Conservation (phyloP, 768 basidiomycete species). For the Coprinopsis cinerea region DNA sequence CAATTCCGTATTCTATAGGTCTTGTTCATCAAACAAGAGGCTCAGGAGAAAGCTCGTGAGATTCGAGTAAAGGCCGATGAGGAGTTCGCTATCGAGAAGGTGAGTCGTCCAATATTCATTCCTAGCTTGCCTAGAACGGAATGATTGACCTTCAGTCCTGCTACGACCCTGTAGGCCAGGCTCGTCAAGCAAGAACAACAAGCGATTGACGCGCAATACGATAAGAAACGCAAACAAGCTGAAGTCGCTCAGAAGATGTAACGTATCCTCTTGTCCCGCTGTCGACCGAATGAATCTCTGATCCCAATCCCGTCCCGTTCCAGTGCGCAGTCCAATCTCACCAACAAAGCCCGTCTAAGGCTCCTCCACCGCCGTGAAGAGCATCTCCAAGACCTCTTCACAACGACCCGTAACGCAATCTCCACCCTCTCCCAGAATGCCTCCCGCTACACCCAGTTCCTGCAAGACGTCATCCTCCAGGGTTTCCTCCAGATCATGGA, state of each 20-base stretch:
- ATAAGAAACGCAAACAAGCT: constrained; percentile 93
- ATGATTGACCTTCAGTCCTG: no score
- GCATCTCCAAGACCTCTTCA: constrained; percentile 84
- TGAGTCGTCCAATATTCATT: constrained; percentile 16
- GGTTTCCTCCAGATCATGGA: constrained; percentile 82
- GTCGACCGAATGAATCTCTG: background rate
- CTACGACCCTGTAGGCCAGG: constrained; percentile 60
- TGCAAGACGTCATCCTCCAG: constrained; percentile 82
- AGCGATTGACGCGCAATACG: constrained; percentile 89
- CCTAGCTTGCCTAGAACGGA: background rate
- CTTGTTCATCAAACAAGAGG: constrained; percentile 98
- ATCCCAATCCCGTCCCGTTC: constrained; percentile 2
- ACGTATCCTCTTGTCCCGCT: constrained; percentile 20
- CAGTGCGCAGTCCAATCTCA: constrained; percentile 92
- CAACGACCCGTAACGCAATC: constrained; percentile 58
- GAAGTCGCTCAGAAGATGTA: constrained; percentile 97
- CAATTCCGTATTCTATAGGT: constrained; percentile 46
- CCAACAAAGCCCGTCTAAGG: constrained; percentile 91
- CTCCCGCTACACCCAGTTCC: constrained; percentile 71
- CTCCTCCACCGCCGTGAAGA: constrained; percentile 90
- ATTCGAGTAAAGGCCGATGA: constrained; percentile 97
- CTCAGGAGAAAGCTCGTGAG: constrained; percentile 94
- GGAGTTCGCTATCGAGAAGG: constrained; percentile 99
- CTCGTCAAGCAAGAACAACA: constrained; percentile 95
- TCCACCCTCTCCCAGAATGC: constrained; percentile 58